Percentiles rank a stretch among this genome's conserved stretches.
These are phyloP conservation scores for Lasiosphaeria hispida DNA, from an alignment of 495 filamentous ascomycete genomes.

Conservation along the genomic window DNA sequence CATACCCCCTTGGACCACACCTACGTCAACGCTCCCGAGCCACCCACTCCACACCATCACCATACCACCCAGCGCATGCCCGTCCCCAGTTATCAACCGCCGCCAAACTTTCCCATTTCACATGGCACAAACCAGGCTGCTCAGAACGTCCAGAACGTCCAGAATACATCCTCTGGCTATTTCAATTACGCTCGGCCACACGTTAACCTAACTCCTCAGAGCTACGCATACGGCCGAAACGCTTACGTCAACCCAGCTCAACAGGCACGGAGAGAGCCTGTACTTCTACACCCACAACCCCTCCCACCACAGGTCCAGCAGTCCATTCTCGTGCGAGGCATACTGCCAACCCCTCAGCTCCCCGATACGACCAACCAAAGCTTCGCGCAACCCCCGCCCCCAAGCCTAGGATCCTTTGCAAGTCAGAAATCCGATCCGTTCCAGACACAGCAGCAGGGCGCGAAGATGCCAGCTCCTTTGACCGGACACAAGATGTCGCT, in stretches of 20 bases:
- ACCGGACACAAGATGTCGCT: conserved; percentile 62
- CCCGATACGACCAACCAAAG: conserved; percentile 32
- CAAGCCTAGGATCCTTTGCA: conserved; percentile 16
- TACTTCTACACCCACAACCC: conserved; percentile 53
- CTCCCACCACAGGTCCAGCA: conserved; percentile 51
- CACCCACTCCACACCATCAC: conserved; percentile 39
- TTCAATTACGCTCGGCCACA: conserved; percentile 18
- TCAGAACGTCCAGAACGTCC: neutral
- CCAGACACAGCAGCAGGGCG: conserved; percentile 51
- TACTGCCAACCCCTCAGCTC: conserved; percentile 28
- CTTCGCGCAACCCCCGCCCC: conserved; percentile 42
- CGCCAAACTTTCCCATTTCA: conserved; percentile 46
- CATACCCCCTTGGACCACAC: conserved; percentile 45
- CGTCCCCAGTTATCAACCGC: conserved; percentile 35
- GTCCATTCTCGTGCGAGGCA: conserved; percentile 36
- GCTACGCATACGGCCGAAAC: conserved; percentile 28
- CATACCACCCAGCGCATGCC: conserved; percentile 38
- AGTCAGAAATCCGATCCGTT: conserved; percentile 36
- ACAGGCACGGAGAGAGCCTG: conserved; percentile 36
- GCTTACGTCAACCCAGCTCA: conserved; percentile 24
- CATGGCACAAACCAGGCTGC: conserved; percentile 19
- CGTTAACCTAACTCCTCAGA: conserved; percentile 17
- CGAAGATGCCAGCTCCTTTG: conserved; percentile 55
- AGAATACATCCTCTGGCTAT: conserved; percentile 6
- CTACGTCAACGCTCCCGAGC: conserved; percentile 33